Evolutionary conservation across 1,284 basidiomycete genomes (phyloP).

Genomic region (Uromyces viciae-fabae): DNA sequence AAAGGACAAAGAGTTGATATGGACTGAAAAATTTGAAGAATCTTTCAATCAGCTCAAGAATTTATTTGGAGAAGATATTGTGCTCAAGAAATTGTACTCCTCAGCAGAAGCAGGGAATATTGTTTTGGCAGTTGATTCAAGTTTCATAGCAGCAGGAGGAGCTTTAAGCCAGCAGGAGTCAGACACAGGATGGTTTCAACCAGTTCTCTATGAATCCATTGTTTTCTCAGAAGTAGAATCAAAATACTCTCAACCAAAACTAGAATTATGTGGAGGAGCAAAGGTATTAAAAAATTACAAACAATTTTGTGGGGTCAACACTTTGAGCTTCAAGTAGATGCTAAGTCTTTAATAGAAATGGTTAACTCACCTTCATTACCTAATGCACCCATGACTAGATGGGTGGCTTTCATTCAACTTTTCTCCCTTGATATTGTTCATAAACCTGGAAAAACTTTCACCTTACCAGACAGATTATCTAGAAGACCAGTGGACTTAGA

Average conservation of each 20-base stretch:
- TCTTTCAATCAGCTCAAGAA: background rate
- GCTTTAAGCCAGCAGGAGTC: background rate
- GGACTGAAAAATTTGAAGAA: background rate
- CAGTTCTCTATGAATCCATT: background rate
- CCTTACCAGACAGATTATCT: conserved; percentile 19
- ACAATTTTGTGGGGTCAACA: conserved; percentile 11
- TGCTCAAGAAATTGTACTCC: background rate
- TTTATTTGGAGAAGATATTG: conserved; percentile 8
- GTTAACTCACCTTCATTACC: conserved; percentile 3
- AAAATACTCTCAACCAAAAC: conserved; percentile 28
- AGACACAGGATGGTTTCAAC: background rate
- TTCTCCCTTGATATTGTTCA: conserved; percentile 26
- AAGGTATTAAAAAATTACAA: conserved; percentile 6
- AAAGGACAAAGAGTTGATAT: background rate
- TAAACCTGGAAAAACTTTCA: background rate
- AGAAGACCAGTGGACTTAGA: background rate
- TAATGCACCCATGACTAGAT: conserved; percentile 12
- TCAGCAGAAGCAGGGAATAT: background rate
- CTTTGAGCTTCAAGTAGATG: conserved; percentile 26
- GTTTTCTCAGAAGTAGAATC: conserved; percentile 15
- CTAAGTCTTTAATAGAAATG: conserved; percentile 27
- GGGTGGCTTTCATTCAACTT: conserved; percentile 29
- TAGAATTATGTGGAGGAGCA: conserved; percentile 34
- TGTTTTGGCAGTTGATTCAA: background rate
- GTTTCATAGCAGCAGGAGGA: background rate